Base-by-base conservation (phyloP, 2,329 filamentous ascomycete species). In the Elsinoe batatas region DNA sequence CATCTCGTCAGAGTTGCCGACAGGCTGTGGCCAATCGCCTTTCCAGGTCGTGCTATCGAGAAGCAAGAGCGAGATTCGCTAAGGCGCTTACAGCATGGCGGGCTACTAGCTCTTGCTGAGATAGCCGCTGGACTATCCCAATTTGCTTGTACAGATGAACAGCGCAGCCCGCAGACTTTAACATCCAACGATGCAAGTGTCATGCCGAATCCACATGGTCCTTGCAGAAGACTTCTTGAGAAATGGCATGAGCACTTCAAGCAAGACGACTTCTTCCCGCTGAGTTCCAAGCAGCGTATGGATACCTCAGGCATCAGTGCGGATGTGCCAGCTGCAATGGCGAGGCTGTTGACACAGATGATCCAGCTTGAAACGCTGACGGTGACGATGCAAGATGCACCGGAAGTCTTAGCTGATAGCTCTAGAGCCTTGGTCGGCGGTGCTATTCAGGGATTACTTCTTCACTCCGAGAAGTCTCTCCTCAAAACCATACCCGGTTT, bases 11-110 rank as follows among this genome's bases (percentile, higher is more conserved):
- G 57, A 11, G 2, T 58, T 3, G 54, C 55, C 30, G 22, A 54
- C 11, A 26, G 47, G 12, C 53, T 58, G n/a, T 54, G 26, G 33
- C 13, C 17, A 13, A 6, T 22, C 13, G 47, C 47, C 12, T 11
- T 38, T 13, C 33, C 18, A 3, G 47, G 47, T 5, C 18, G 7
- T 12, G 15, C n/a, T 12, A 17, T 22, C 10, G 18, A 26, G 32
- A 20, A 4, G 20, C 17, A 13, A 11, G 18, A 51, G 18, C 6
- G 7, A 38, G 47, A 51, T 11, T 3, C 35, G n/a, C n/a, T 18
- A n/a, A 30, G 47, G 3, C 17, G 18, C 12, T 13, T 37, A 30
- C 53, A 55, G 20, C 53, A 55, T n/a, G 53, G 53, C 13, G 53
- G 37, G 3, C 32, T 55, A 11, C 20, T 55, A 3, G 40, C 53